phyloP scores from a whole-genome alignment of 495 filamentous ascomycete genomes.

The Lasiosphaeris hirsuta region DNA sequence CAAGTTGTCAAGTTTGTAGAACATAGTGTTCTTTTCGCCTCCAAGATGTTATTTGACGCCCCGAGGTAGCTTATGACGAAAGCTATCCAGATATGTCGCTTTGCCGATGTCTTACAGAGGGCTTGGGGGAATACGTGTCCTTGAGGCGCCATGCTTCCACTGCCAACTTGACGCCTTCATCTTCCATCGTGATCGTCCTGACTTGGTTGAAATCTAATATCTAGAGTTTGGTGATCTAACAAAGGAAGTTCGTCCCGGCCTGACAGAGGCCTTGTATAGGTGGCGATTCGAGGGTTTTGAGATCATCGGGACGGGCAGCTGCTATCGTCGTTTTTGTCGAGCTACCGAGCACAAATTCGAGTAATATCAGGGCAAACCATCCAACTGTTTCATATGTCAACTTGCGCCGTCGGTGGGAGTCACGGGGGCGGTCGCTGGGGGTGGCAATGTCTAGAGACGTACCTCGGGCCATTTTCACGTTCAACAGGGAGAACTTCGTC shows the following conservation, averaged over 20 bases:
- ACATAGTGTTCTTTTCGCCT: too few relatives aligned
- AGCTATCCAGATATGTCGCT: background rate
- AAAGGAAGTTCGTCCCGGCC: constrained; percentile 12
- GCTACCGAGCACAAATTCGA: constrained; percentile 23
- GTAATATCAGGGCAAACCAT: too few relatives aligned
- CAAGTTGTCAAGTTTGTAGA: too few relatives aligned
- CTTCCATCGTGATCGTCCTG: constrained; percentile 20
- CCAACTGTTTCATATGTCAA: too few relatives aligned
- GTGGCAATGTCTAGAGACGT: too few relatives aligned
- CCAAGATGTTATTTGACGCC: too few relatives aligned
- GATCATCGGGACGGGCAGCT: background rate
- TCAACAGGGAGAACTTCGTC: too few relatives aligned
- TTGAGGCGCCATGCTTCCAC: constrained; percentile 20
- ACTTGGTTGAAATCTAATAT: constrained; percentile 32
- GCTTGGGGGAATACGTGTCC: constrained; percentile 25
- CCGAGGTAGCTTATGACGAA: too few relatives aligned
- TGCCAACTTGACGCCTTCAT: constrained; percentile 20
- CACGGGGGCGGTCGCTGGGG: too few relatives aligned
- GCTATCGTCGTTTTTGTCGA: background rate
- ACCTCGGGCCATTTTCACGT: too few relatives aligned
- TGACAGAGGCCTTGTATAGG: constrained; percentile 18
- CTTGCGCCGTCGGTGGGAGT: too few relatives aligned
- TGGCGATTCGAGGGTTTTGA: background rate
- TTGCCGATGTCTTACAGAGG: constrained; percentile 2
- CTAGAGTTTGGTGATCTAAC: constrained; percentile 18